phyloP scores from a whole-genome alignment of 2,329 filamentous ascomycete genomes.

The Fusarium sp. region DNA sequence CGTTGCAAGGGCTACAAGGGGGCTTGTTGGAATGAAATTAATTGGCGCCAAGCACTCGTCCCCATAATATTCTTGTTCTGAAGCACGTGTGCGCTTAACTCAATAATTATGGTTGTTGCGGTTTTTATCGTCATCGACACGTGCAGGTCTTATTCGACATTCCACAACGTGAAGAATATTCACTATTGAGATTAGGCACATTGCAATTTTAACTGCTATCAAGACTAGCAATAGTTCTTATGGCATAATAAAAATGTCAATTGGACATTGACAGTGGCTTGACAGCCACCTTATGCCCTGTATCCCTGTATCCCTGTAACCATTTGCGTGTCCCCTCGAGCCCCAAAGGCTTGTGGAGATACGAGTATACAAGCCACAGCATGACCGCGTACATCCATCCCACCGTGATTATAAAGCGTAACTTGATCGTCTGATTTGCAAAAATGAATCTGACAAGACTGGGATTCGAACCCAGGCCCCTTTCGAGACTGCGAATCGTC shows the following conservation, averaged over 20 bases:
- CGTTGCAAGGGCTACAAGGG: conserved; percentile 13
- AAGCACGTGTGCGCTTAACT: conserved; percentile 5
- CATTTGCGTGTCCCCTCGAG: neutral
- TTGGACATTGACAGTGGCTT: neutral
- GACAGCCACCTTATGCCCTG: neutral
- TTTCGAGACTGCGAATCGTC: conserved; percentile 29
- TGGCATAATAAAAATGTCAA: neutral
- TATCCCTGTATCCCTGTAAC: neutral
- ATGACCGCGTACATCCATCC: neutral
- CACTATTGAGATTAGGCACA: neutral
- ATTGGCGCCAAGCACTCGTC: neutral
- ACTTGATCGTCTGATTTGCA: neutral
- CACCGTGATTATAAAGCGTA: neutral
- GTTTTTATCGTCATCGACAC: neutral
- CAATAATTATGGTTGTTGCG: neutral
- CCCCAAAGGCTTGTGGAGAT: no score
- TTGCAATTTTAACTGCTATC: neutral
- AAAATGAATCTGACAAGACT: conserved; percentile 23
- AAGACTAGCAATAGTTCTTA: neutral
- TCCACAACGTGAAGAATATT: neutral
- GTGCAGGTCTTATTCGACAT: conserved; percentile 6
- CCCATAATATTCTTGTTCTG: neutral
- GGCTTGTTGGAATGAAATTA: conserved; percentile 20
- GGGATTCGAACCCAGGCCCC: conserved; percentile 29
- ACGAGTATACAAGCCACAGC: neutral